phyloP scores from a whole-genome alignment of 2,329 filamentous ascomycete genomes.

The Bipolaris gigantea region DNA sequence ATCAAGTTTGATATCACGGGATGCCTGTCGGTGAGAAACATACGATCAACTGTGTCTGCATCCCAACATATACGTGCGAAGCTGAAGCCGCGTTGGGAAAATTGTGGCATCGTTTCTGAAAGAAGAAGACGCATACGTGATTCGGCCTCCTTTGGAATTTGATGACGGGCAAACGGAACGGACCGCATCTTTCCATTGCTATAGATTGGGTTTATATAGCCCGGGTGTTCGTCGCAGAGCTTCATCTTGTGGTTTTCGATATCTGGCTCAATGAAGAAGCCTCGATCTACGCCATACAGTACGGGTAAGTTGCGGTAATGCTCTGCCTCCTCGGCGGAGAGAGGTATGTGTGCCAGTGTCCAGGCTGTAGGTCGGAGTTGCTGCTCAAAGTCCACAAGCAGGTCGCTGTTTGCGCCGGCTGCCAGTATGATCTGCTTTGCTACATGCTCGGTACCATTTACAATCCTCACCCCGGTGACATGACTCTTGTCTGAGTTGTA shows the following conservation, averaged over 20 bases:
- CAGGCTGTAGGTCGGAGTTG: slow-evolving; percentile 59
- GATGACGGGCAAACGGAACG: slow-evolving; percentile 48
- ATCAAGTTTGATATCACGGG: slow-evolving; percentile 49
- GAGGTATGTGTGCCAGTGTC: slow-evolving; percentile 56
- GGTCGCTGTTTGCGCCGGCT: slow-evolving; percentile 53
- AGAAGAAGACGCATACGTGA: slow-evolving; percentile 53
- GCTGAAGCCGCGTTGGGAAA: slow-evolving; percentile 52
- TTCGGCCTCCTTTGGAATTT: slow-evolving; percentile 54
- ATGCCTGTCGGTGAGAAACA: slow-evolving; percentile 57
- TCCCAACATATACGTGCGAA: slow-evolving; percentile 61
- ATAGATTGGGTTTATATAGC: slow-evolving; percentile 55
- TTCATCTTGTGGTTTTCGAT: slow-evolving; percentile 51
- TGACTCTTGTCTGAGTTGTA: slow-evolving; percentile 28
- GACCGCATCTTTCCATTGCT: slow-evolving; percentile 34
- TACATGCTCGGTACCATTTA: slow-evolving; percentile 46
- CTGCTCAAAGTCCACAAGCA: slow-evolving; percentile 54
- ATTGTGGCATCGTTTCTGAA: slow-evolving; percentile 56
- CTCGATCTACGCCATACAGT: slow-evolving; percentile 53
- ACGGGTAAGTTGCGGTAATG: slow-evolving; percentile 55
- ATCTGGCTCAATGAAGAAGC: slow-evolving; percentile 56
- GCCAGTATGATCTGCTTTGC: slow-evolving; percentile 54
- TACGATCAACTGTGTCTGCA: slow-evolving; percentile 58
- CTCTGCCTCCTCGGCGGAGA: slow-evolving; percentile 51
- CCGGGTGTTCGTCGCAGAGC: slow-evolving; percentile 60
- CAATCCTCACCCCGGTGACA: slow-evolving; percentile 50